Base-by-base conservation (phyloP, 805 yeast species). In the Saccharomycopsis sp. region DNA sequence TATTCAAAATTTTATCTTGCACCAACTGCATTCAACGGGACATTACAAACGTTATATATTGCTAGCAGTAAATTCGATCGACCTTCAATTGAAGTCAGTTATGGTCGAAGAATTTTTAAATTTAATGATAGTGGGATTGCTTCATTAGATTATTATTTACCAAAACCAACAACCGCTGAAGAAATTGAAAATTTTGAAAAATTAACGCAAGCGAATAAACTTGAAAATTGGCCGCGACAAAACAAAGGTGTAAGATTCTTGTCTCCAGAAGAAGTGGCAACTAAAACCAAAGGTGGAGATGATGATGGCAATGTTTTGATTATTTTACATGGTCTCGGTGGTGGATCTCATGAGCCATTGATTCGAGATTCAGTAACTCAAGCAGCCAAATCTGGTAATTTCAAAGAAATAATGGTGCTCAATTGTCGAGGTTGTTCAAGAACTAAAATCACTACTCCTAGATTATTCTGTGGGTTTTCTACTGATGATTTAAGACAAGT, bases 361-460 rank as follows among this genome's bases (percentile, higher is more conserved):
- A 74, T 83, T 38, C 69, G 87, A 51, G 61, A 61, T 4, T 62
- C 63, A 13, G 28, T 49, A 13, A 29, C 40, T 20, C 21, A 36
- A n/a, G 23, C 40, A 8, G 17, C 26, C 3, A 40, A 45, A 26
- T 9, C 33, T 7, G 63, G 64, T 44, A 55, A 65, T 51, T 69
- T 78, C 57, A 77, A 81, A 61, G 81, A 68, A 17, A 57, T 79
- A 39, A 82, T 79, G 16, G 75, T 74, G 2, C 56, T 84, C 40
- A 82, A 81, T 57, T 70, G 84, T 14, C 68, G 94, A 56, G 94
- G 94, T 3, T 83, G 90, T 61, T 81, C 86, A 24, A 71, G 85
- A 56, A 81, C 86, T 17, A 79, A 79, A 50, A 67, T 84, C 45
- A 73, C 86, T 1, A 75, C 85, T 4, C 85, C 85, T 4, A 74